Base-by-base conservation (phyloP, 768 basidiomycete species). In the Pisolithus albus region DNA sequence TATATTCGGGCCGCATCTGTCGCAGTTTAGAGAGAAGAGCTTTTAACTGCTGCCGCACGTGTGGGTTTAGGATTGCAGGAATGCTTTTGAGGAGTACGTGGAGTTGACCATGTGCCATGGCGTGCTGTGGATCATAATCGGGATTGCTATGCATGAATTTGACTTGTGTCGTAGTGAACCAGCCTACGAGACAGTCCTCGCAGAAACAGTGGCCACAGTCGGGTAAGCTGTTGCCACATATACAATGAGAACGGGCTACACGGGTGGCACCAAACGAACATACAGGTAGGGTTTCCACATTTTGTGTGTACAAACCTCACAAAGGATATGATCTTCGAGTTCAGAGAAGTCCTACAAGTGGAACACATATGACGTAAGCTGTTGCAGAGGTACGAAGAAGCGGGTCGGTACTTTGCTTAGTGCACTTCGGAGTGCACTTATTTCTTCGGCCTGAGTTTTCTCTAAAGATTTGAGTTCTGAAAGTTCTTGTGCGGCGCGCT, bases 191-290 rank as follows among this genome's bases (percentile, higher is more conserved):
- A 57, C 86, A 88, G 5, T 62, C 62, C 54, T 77, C 68, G 60
- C 86, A 89, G 60, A 83, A 87, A 0, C 79, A 77, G 64, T 89
- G 86, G 3, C 86, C 86, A 50, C 86, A 89, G 38, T 74, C 75
- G 6, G 77, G 65, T 19, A 88, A 71, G 5, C 86, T 88, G 57
- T 8, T 34, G 13, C 30, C 24, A 19, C 50, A 32, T 32, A 24
- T 28, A 34, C 13, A 5, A 38, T 62, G 37, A 57, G 32, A 18
- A 10, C 2, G 50, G 32, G 48, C 24, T 23, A 36, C 30, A 34
- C 21, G 10, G 24, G 34, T 24, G 7, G 11, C 15, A 15, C 10
- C 13, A 19, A 26, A 28, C 43, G 10, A 21, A 70, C 83, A 39
- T 57, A 87, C 86, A 76, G 72, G 57, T 78, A 83, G 0, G 86